phyloP scores from a whole-genome alignment of 179 eudicot genomes.

The Spinacia oleracea region DNA sequence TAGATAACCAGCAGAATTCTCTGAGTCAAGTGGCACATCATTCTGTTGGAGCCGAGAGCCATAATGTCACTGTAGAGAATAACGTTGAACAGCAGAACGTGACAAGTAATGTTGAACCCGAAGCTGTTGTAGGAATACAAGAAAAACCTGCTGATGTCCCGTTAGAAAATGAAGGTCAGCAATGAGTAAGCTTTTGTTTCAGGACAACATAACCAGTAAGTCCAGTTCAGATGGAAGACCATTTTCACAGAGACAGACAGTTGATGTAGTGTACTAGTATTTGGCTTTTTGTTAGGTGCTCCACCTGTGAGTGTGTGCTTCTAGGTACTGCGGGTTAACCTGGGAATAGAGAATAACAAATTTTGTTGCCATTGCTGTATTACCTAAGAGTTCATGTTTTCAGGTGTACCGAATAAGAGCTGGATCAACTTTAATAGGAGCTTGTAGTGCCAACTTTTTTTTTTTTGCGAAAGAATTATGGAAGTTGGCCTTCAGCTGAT shows the following conservation, averaged over 20 bases:
- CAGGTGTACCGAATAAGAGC: neutral
- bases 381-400: neutral
- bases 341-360: neutral
- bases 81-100: constrained; percentile 20
- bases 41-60: constrained; percentile 19
- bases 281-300: neutral
- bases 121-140: constrained; percentile 7
- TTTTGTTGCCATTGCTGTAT: neutral
- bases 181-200: constrained; percentile 8
- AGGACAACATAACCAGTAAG: neutral
- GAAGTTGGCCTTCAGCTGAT: neutral
- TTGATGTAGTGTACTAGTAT: neutral
- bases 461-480: neutral
- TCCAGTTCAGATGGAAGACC: neutral
- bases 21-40: constrained; percentile 18
- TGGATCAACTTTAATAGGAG: neutral
- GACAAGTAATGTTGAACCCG: neutral
- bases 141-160: constrained; percentile 15
- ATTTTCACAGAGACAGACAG: neutral
- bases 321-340: neutral
- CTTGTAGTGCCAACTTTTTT: neutral
- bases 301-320: neutral
- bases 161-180: constrained; percentile 14
- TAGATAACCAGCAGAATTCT: neutral
- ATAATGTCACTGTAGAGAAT: constrained; percentile 8